A percentile compares a stretch with the other conserved stretches of the same genome.
Evolutionary conservation across 495 filamentous ascomycete genomes (phyloP).

Genomic region (Chaetomium tenue): DNA sequence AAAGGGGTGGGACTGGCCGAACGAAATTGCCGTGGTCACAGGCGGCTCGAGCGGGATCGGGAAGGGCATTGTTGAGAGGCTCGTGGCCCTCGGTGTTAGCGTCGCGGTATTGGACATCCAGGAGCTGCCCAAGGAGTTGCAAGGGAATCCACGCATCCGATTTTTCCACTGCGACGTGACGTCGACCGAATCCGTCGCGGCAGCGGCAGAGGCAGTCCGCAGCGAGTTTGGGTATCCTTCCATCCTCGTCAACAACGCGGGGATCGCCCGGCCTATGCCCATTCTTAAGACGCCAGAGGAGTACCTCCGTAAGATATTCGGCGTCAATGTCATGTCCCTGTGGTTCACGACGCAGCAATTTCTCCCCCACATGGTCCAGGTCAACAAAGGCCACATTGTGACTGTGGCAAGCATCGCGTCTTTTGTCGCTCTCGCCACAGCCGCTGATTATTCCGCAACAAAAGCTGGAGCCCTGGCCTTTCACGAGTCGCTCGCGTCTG

Average conservation of each 20-base stretch:
- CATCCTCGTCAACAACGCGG: conserved; percentile 71
- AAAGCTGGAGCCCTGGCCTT: conserved; percentile 65
- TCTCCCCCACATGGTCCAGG: conserved; percentile 58
- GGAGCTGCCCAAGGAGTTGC: conserved; percentile 44
- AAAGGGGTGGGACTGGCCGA: conserved; percentile 52
- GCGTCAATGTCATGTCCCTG: conserved; percentile 64
- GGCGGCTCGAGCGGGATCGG: conserved; percentile 68
- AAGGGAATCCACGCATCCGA: conserved; percentile 45
- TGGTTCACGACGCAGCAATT: conserved; percentile 64
- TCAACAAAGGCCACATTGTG: conserved; percentile 68
- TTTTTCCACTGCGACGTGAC: conserved; percentile 63
- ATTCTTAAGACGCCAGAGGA: conserved; percentile 55
- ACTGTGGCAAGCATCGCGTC: conserved; percentile 62
- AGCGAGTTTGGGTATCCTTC: conserved; percentile 58
- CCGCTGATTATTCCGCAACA: conserved; percentile 63
- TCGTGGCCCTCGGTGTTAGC: conserved; percentile 55
- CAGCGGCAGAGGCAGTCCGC: conserved; percentile 48
- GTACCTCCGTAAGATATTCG: conserved; percentile 59
- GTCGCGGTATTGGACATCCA: conserved; percentile 65
- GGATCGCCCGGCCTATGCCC: conserved; percentile 54
- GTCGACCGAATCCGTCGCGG: conserved; percentile 45
- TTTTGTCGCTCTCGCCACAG: conserved; percentile 55
- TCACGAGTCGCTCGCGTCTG: conserved; percentile 63
- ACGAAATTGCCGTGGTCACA: conserved; percentile 66
- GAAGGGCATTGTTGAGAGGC: conserved; percentile 52